Evolutionary conservation across 345 rosid genomes (phyloP).

Genomic region (Linum tenue): DNA sequence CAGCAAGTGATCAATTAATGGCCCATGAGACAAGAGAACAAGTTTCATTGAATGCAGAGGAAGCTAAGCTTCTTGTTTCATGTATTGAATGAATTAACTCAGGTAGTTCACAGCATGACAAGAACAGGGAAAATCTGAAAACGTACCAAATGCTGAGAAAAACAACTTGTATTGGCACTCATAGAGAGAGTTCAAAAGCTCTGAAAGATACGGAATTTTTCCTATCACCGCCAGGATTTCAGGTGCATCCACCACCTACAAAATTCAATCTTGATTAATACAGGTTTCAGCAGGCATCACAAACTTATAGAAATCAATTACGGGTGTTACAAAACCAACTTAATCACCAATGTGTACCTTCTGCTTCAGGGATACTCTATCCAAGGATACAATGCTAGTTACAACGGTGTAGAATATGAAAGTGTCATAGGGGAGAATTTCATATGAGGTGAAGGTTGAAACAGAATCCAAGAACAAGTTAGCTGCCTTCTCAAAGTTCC

Average conservation of each 20-base stretch:
- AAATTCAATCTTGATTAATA: slow-evolving; percentile 10
- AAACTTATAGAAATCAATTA: neutral
- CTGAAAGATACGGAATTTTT: slow-evolving; percentile 76
- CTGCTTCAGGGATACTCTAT: slow-evolving; percentile 92
- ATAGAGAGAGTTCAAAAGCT: slow-evolving; percentile 81
- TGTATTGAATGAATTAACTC: no score
- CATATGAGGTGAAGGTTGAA: slow-evolving; percentile 96
- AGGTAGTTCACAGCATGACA: no score
- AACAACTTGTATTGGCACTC: slow-evolving; percentile 89
- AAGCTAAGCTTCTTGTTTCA: neutral
- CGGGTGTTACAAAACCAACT: slow-evolving; percentile 21
- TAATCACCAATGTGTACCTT: slow-evolving; percentile 62
- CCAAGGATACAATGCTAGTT: slow-evolving; percentile 86
- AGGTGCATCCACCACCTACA: slow-evolving; percentile 98
- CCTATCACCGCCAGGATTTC: slow-evolving; percentile 96
- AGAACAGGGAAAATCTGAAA: no score
- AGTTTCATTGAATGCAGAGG: neutral
- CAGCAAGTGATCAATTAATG: slow-evolving; percentile 8
- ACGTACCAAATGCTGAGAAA: slow-evolving; percentile 88
- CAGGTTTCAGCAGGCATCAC: neutral
- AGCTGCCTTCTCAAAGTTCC: slow-evolving; percentile 87
- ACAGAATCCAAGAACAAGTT: slow-evolving; percentile 85
- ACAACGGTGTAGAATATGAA: slow-evolving; percentile 94
- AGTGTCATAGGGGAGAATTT: slow-evolving; percentile 86
- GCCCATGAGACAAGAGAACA: neutral